Evolutionary conservation across 805 yeast genomes (phyloP).

Genomic region (Lipomyces sp.): DNA sequence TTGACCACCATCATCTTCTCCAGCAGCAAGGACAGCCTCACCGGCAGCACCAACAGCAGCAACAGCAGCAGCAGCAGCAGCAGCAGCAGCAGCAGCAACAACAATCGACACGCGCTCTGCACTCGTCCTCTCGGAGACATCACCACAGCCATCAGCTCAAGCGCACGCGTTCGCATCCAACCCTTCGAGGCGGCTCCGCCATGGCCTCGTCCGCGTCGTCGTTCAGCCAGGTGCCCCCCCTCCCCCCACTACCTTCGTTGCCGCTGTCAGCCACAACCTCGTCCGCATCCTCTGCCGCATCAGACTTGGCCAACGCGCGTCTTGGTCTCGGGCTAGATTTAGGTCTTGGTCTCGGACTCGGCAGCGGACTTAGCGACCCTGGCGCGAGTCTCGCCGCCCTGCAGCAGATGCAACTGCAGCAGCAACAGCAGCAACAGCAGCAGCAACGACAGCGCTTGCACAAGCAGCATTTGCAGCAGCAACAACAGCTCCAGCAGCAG

Average conservation of each 20-base stretch:
- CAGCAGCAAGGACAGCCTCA: background rate
- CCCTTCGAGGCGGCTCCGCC: background rate
- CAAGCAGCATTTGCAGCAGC: slow-evolving; percentile 2
- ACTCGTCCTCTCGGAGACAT: background rate
- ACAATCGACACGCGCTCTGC: background rate
- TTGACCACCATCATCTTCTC: slow-evolving; percentile 30
- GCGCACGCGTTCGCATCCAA: slow-evolving; percentile 15
- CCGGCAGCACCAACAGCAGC: background rate
- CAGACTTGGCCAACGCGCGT: too few species aligned
- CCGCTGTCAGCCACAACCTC: too few species aligned
- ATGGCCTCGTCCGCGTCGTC: background rate
- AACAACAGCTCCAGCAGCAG: slow-evolving; percentile 1
- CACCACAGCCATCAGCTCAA: background rate
- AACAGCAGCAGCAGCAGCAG: background rate
- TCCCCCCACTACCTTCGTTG: too few species aligned
- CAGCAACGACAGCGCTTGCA: background rate
- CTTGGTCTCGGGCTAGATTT: too few species aligned
- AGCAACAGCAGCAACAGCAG: slow-evolving; percentile 8
- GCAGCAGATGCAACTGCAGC: slow-evolving; percentile 4
- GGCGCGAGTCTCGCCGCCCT: background rate
- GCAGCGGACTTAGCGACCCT: too few species aligned
- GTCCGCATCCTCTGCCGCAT: too few species aligned
- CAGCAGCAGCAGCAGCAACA: background rate
- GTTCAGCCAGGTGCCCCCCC: too few species aligned
- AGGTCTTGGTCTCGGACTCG: too few species aligned